phyloP scores from a whole-genome alignment of 495 filamentous ascomycete species.

The Trichoderma erinaceum region DNA sequence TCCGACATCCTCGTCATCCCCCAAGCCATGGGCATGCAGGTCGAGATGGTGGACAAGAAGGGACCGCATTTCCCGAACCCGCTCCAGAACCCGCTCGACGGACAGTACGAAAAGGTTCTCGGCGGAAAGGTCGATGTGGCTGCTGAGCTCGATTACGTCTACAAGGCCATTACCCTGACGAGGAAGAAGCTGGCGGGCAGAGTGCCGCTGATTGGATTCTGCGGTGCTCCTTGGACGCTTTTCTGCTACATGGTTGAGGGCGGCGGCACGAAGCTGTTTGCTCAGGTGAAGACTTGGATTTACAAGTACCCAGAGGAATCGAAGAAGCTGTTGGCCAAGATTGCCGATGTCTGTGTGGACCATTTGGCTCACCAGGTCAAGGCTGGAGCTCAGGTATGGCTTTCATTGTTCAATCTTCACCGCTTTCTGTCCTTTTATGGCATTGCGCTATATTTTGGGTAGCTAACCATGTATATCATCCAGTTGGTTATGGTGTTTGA shows the following conservation, averaged over 20 bases:
- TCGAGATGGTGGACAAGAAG: slow-evolving; percentile 95
- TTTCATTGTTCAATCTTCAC: not conserved
- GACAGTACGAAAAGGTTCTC: slow-evolving; percentile 74
- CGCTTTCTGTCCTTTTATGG: not conserved
- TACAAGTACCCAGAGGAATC: slow-evolving; percentile 80
- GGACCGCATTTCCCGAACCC: slow-evolving; percentile 90
- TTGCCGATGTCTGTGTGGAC: slow-evolving; percentile 86
- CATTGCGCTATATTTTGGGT: not conserved
- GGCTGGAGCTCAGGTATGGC: slow-evolving; percentile 71
- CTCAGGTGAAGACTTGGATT: slow-evolving; percentile 88
- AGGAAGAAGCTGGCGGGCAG: slow-evolving; percentile 78
- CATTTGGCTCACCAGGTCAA: slow-evolving; percentile 87
- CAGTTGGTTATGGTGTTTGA: slow-evolving; percentile 97
- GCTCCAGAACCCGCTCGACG: slow-evolving; percentile 66
- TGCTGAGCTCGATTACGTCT: slow-evolving; percentile 83
- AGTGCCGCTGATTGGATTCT: slow-evolving; percentile 95
- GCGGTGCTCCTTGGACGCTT: slow-evolving; percentile 93
- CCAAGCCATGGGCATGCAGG: slow-evolving; percentile 93
- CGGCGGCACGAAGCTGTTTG: slow-evolving; percentile 88
- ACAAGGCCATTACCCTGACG: slow-evolving; percentile 88
- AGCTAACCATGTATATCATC: not conserved
- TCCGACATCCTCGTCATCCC: slow-evolving; percentile 97
- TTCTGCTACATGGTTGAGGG: slow-evolving; percentile 99
- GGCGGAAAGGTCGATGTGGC: slow-evolving; percentile 73
- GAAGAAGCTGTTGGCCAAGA: slow-evolving; percentile 78